These are phyloP conservation scores for Penicillium concentricum DNA, from an alignment of 2,329 filamentous ascomycete genomes.

Conservation along the genomic window DNA sequence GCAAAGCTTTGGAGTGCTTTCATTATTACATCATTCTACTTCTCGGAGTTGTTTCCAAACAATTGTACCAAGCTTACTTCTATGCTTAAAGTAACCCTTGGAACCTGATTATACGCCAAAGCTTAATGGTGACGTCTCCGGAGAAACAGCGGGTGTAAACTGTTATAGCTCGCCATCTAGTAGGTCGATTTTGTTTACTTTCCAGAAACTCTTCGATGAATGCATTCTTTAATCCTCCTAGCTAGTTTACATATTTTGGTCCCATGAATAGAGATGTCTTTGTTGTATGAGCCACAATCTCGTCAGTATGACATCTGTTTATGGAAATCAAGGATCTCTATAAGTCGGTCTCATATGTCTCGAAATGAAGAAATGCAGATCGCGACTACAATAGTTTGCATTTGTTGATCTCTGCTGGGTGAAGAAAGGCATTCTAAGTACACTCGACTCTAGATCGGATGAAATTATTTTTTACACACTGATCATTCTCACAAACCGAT, in stretches of 20 bases:
- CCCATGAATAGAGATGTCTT: no score
- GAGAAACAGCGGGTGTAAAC: neutral
- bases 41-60: neutral
- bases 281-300: no score
- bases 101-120: neutral
- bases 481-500: slow-evolving; percentile 36
- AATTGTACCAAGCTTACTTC: neutral
- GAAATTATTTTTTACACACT: slow-evolving; percentile 16
- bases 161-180: neutral
- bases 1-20: neutral
- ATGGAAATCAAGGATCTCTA: neutral
- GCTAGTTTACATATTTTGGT: no score
- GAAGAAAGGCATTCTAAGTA: no score
- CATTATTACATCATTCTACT: slow-evolving; percentile 1
- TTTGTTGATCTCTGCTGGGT: no score
- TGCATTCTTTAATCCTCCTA: neutral
- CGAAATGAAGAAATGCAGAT: neutral
- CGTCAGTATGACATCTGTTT: neutral
- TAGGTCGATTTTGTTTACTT: neutral
- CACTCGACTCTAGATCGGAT: neutral
- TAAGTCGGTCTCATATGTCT: neutral
- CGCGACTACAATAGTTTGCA: neutral
- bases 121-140: neutral
- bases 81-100: neutral
- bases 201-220: neutral